Conservation (phyloP, 2,329 filamentous ascomycete species). For the Arthrinium puccinioides region DNA sequence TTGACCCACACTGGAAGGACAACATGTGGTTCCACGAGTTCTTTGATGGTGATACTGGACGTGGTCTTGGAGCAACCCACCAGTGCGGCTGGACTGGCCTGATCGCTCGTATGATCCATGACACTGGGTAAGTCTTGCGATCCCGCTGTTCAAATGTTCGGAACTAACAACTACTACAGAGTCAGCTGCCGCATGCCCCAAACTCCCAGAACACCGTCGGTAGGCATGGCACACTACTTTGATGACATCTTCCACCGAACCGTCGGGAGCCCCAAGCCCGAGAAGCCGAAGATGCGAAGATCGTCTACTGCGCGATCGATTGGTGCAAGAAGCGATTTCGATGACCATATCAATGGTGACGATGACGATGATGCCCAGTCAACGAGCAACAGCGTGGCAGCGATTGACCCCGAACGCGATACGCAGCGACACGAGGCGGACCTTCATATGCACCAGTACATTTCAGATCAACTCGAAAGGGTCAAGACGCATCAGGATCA, state of each 20-base stretch:
- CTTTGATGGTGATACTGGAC: conserved; percentile 87
- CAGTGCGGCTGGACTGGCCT: conserved; percentile 96
- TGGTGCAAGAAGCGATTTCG: conserved; percentile 74
- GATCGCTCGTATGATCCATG: conserved; percentile 94
- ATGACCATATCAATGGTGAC: conserved; percentile 38
- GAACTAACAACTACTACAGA: conserved; percentile 43
- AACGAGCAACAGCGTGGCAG: conserved; percentile 35
- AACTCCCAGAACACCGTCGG: conserved; percentile 80
- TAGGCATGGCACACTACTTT: conserved; percentile 87
- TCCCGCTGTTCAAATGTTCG: not conserved
- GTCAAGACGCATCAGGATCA: conserved; percentile 51
- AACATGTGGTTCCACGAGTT: conserved; percentile 96
- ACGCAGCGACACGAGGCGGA: conserved; percentile 50
- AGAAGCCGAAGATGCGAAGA: conserved; percentile 56
- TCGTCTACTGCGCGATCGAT: conserved; percentile 81
- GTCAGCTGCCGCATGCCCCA: conserved; percentile 86
- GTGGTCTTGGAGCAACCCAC: conserved; percentile 84
- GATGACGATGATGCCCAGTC: conserved; percentile 28
- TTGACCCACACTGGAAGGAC: conserved; percentile 88
- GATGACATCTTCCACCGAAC: conserved; percentile 72
- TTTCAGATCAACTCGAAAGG: conserved; percentile 70
- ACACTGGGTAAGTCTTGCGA: conserved; percentile 68
- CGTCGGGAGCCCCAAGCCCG: conserved; percentile 28
- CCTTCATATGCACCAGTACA: conserved; percentile 71
- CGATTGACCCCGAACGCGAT: conserved; percentile 44